phyloP scores from a whole-genome alignment of 768 basidiomycete genomes.

The Amanita subjunquillea region DNA sequence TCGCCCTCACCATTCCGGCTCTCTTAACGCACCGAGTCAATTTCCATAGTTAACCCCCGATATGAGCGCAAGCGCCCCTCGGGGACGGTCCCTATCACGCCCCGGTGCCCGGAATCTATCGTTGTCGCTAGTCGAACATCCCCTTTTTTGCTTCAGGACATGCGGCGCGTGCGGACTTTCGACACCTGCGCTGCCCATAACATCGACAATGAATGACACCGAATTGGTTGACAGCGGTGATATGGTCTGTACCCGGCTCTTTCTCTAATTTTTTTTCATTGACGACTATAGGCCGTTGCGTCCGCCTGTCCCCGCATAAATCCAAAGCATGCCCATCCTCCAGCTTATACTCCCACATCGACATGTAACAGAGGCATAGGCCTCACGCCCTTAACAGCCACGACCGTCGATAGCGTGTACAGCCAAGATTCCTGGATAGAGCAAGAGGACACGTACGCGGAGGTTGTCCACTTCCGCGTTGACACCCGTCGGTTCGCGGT shows the following conservation, averaged over 20 bases:
- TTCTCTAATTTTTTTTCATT: background rate
- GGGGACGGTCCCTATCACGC: background rate
- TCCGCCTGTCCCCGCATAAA: background rate
- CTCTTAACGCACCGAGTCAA: background rate
- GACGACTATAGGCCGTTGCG: background rate
- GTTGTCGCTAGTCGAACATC: slow-evolving; percentile 4
- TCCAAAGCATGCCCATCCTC: background rate
- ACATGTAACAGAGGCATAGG: slow-evolving; percentile 10
- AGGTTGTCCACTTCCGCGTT: slow-evolving; percentile 7
- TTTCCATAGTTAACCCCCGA: background rate
- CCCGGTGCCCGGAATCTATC: background rate
- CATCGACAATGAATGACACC: background rate
- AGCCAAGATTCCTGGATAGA: slow-evolving; percentile 13
- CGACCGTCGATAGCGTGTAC: slow-evolving; percentile 12
- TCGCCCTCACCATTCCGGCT: background rate
- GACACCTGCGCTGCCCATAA: background rate
- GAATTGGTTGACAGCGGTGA: background rate
- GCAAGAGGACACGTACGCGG: too few species aligned
- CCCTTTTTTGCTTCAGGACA: background rate
- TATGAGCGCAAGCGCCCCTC: background rate
- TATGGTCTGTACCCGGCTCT: background rate
- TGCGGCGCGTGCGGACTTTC: background rate
- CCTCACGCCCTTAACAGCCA: slow-evolving; percentile 6
- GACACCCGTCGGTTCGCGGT: slow-evolving; percentile 14
- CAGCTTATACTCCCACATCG: slow-evolving; percentile 3